Conservation (phyloP, 495 filamentous ascomycete genomes). For the Penicillium silybi region DNA sequence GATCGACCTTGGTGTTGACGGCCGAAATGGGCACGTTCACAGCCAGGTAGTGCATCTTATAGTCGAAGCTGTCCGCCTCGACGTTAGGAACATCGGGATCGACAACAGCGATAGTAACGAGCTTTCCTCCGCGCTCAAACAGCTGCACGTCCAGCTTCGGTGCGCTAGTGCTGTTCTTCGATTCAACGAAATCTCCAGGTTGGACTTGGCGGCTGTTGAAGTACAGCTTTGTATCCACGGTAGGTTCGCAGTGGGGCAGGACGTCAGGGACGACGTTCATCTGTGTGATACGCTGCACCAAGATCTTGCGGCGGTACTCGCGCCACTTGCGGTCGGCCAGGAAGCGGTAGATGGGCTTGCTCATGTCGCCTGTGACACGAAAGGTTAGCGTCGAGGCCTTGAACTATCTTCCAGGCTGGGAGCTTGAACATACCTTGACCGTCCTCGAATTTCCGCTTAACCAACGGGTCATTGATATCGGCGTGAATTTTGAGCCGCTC, state of each 20-base stretch:
- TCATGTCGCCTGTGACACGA: constrained; percentile 73
- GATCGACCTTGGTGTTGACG: constrained; percentile 46
- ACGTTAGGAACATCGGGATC: constrained; percentile 87
- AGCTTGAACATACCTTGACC: constrained; percentile 61
- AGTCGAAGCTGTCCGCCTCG: constrained; percentile 71
- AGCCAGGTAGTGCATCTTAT: constrained; percentile 82
- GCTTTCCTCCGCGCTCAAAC: constrained; percentile 74
- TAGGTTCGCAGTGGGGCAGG: constrained; percentile 77
- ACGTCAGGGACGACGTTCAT: constrained; percentile 91
- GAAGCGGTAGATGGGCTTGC: constrained; percentile 91
- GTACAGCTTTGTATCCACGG: constrained; percentile 70
- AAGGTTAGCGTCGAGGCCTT: constrained; percentile 2
- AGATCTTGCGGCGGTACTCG: constrained; percentile 65
- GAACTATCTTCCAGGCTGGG: not conserved
- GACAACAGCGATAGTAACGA: constrained; percentile 79
- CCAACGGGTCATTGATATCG: constrained; percentile 91
- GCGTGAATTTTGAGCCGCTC: constrained; percentile 83
- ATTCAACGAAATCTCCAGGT: constrained; percentile 76
- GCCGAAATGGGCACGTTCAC: constrained; percentile 60
- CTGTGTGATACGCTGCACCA: constrained; percentile 83
- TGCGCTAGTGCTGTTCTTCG: constrained; percentile 59
- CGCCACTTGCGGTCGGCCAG: constrained; percentile 87
- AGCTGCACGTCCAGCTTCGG: constrained; percentile 78
- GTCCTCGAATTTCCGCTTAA: constrained; percentile 95
- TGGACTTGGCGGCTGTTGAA: constrained; percentile 64